Evolutionary conservation across 2,329 filamentous ascomycete genomes (phyloP).

Genomic region (Fusarium nodosum): DNA sequence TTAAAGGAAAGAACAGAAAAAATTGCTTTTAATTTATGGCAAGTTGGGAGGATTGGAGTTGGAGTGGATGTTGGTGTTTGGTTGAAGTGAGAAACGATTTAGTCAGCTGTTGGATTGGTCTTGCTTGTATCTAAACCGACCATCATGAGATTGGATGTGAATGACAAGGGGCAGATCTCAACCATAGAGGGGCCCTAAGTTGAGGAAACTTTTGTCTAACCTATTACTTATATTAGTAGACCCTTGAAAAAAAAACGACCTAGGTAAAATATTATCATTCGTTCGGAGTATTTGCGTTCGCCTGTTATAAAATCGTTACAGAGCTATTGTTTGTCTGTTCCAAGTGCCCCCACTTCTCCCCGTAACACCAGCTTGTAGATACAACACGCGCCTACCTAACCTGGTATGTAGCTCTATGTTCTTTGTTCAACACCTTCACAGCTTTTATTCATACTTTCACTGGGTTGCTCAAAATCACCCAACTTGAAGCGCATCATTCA

Average conservation of each 20-base stretch:
- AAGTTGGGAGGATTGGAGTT: background rate
- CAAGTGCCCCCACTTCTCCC: slow-evolving; percentile 28
- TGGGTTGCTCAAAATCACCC: background rate
- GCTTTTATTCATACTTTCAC: background rate
- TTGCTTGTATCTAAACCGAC: background rate
- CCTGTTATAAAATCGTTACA: slow-evolving; percentile 3
- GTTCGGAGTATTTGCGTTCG: background rate
- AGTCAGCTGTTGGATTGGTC: background rate
- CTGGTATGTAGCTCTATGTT: background rate
- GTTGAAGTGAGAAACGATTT: slow-evolving; percentile 12
- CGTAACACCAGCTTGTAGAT: too few relatives aligned
- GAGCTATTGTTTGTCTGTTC: slow-evolving; percentile 17
- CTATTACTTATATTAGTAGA: background rate
- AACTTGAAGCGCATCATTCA: background rate
- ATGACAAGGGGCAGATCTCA: background rate
- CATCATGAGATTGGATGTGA: background rate
- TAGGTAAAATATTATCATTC: too few relatives aligned
- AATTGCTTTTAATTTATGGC: background rate
- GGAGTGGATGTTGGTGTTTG: slow-evolving; percentile 11
- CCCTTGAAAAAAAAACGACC: background rate
- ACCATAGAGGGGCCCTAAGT: background rate
- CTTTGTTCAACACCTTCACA: slow-evolving; percentile 1
- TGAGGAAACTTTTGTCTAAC: background rate
- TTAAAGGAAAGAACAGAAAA: background rate
- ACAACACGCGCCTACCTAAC: background rate